Evolutionary conservation across 371 early-diverging fungal species (phyloP), one percentile per base, ranked within the genome.

Genomic region (Apophysomyces elegans): DNA sequence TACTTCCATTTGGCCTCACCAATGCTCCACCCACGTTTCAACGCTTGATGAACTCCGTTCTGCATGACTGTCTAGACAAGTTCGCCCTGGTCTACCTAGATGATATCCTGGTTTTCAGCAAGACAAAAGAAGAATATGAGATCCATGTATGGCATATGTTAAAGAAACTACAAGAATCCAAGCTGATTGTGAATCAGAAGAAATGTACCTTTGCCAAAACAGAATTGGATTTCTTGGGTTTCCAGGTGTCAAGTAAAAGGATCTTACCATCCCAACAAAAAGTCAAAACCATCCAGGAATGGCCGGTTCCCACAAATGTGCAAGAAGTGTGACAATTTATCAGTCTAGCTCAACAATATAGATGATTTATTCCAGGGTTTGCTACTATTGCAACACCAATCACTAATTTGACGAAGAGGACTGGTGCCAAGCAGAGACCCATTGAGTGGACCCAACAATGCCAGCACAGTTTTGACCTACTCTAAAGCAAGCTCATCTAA

Each of bases 71-170:
- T 32, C 35, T 80, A 0, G 83, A 83, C 59, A 67, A 73, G 5
- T 84, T 64, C 26, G 71, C 73, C 1, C 50, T 84, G 0, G 72
- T 84, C 1, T 90, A 84, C 43, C 47, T 90, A 0, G 88, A 91
- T 63, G 84, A 89, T 62, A 84, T 89, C 1, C 62, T 89, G 0
- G 83, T 91, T 18, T 88, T 72, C 59, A 79, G 80, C 7, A 58
- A 75, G 12, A 76, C 70, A 8, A n/a, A 39, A n/a, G 74, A 81
- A 9, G 81, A 86, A 32, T 87, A 89, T 57, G 35, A 62, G 5
- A 4, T 47, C 7, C 79, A 88, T 61, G 45, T 85, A 11, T 37
- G 59, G 4, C 37, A 37, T 4, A 81, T 88, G 1, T 62, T 88
- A 1, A 12, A 70, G 0, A 37, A 67, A 9, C 70, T 89, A 5